Evolutionary conservation across 2,329 filamentous ascomycete species (phyloP).

Genomic region (Tricladium varicosporioides): DNA sequence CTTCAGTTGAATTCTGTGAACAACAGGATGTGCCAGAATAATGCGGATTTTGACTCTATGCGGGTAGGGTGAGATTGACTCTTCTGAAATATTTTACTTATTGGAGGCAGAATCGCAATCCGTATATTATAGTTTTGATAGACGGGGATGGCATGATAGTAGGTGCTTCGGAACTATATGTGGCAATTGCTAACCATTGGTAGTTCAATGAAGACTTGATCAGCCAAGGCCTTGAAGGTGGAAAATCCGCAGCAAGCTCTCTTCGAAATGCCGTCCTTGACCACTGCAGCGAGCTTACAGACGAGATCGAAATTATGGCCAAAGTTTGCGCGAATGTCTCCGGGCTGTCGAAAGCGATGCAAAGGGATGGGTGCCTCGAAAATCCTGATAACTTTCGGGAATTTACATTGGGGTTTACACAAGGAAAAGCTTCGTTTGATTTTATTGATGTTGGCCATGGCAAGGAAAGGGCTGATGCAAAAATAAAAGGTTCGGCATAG

Average conservation of each 20-base stretch:
- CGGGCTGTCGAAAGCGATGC: slow-evolving; percentile 50
- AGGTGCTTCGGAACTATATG: slow-evolving; percentile 21
- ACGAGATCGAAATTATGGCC: slow-evolving; percentile 52
- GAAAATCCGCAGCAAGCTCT: slow-evolving; percentile 40
- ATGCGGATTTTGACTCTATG: slow-evolving; percentile 41
- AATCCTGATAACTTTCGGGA: slow-evolving; percentile 48
- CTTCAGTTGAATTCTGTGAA: slow-evolving; percentile 44
- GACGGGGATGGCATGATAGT: slow-evolving; percentile 64
- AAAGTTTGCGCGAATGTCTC: slow-evolving; percentile 55
- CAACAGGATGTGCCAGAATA: slow-evolving; percentile 35
- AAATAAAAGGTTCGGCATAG: slow-evolving; percentile 52
- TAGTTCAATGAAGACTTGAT: slow-evolving; percentile 59
- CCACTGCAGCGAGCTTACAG: slow-evolving; percentile 43
- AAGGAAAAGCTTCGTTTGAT: slow-evolving; percentile 57
- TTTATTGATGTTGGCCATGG: slow-evolving; percentile 61
- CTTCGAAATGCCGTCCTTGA: slow-evolving; percentile 48
- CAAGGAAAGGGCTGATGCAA: slow-evolving; percentile 57
- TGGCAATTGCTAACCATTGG: not conserved
- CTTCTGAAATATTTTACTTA: not conserved
- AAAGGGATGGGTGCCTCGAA: slow-evolving; percentile 45
- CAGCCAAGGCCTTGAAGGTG: slow-evolving; percentile 47
- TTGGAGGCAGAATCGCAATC: slow-evolving; percentile 42
- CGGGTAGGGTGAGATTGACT: slow-evolving; percentile 41
- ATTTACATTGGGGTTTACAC: slow-evolving; percentile 60
- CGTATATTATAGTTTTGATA: slow-evolving; percentile 59